phyloP scores from a whole-genome alignment of 371 early-diverging fungal species.

The Mucor racemosus region DNA sequence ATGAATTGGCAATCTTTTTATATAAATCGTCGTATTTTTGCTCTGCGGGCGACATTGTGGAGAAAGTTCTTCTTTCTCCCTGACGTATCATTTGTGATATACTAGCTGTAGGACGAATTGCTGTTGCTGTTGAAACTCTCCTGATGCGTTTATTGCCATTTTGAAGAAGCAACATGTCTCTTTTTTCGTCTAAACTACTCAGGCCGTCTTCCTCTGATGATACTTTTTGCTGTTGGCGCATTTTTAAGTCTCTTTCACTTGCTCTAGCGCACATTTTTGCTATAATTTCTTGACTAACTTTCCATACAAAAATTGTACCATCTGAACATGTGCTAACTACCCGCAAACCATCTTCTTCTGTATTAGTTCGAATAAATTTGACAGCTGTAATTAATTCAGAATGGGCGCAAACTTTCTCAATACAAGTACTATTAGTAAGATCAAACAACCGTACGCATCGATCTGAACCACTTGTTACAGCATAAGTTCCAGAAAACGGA shows the following conservation, averaged over 20 bases:
- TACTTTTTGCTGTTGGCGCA: conserved; percentile 5
- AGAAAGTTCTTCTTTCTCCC: conserved; percentile 49
- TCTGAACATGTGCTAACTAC: conserved; percentile 80
- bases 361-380: conserved; percentile 57
- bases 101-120: conserved; percentile 40
- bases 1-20: conserved; percentile 32
- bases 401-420: conserved; percentile 72
- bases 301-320: conserved; percentile 83
- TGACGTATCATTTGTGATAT: conserved; percentile 54
- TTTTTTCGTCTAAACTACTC: conserved; percentile 15
- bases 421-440: conserved; percentile 64
- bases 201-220: not conserved
- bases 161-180: conserved; percentile 4
- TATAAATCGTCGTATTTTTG: conserved; percentile 55
- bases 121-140: conserved; percentile 35
- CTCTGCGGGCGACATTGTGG: conserved; percentile 51
- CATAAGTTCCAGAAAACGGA: conserved; percentile 73
- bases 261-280: conserved; percentile 54
- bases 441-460: conserved; percentile 80
- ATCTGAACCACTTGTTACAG: conserved; percentile 76
- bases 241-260: conserved; percentile 23
- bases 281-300: conserved; percentile 58
- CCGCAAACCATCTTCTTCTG: conserved; percentile 47
- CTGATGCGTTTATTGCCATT: conserved; percentile 26
- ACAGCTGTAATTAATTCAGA: conserved; percentile 81